Conservation (phyloP, 805 yeast genomes). For the Pichia manshurica region DNA sequence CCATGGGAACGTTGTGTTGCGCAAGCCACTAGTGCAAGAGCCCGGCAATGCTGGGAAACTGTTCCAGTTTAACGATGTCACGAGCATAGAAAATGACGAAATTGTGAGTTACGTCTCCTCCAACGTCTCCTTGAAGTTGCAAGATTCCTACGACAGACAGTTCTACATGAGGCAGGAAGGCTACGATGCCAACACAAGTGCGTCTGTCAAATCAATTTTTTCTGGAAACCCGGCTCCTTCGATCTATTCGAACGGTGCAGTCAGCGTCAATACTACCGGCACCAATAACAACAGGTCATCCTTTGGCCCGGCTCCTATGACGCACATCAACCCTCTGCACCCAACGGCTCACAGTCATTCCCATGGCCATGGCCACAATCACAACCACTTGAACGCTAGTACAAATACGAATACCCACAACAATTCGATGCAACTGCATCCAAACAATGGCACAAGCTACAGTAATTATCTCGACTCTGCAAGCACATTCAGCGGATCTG, state of each 20-base stretch:
- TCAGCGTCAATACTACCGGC: neutral
- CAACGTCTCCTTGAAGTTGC: neutral
- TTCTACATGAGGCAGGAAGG: neutral
- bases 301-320: neutral
- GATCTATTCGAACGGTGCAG: neutral
- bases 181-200: neutral
- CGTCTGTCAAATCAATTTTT: conserved; percentile 1
- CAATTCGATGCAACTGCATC: neutral
- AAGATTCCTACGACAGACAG: conserved; percentile 5
- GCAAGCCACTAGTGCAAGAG: too few species aligned
- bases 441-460: neutral
- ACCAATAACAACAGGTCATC: neutral
- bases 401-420: neutral
- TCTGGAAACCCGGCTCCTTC: neutral
- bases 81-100: conserved; percentile 6
- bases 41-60: neutral
- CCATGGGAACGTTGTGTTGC: too few species aligned
- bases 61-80: conserved; percentile 1
- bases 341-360: too few species aligned
- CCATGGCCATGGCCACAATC: too few species aligned
- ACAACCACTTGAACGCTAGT: neutral
- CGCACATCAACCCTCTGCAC: neutral
- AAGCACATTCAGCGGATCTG: conserved; percentile 8
- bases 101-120: conserved; percentile 8
- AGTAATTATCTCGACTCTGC: neutral